These are phyloP conservation scores for Oldenlandia corymbosa DNA, from an alignment of 257 asterid species.

Conservation along the genomic window DNA sequence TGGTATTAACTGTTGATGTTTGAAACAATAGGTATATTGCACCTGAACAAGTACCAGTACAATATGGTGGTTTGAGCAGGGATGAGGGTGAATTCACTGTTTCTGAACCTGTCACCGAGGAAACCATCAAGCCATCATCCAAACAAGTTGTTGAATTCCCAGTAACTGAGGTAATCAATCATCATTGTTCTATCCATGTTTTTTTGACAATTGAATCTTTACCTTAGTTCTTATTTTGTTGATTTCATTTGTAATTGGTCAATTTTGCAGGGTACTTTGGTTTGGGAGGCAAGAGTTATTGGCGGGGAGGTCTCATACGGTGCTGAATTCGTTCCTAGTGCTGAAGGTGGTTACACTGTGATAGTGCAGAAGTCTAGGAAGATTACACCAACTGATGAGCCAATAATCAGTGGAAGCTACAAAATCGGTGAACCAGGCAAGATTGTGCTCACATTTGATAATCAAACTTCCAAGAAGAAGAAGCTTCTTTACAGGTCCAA, in stretches of 20 bases:
- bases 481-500: slow-evolving; percentile 84
- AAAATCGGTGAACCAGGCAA: slow-evolving; percentile 65
- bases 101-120: slow-evolving; percentile 70
- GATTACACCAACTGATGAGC: slow-evolving; percentile 54
- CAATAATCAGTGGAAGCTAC: slow-evolving; percentile 59
- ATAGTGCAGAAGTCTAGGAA: slow-evolving; percentile 72
- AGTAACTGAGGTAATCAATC: slow-evolving; percentile 58
- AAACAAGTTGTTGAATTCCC: slow-evolving; percentile 72
- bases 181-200: no score
- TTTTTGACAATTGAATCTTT: background rate
- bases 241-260: background rate
- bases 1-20: background rate
- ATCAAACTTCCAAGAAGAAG: slow-evolving; percentile 87
- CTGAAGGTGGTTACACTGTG: slow-evolving; percentile 82
- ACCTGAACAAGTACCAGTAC: slow-evolving; percentile 83
- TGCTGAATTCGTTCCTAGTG: slow-evolving; percentile 76
- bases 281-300: slow-evolving; percentile 81
- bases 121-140: slow-evolving; percentile 64
- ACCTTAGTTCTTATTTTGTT: slow-evolving; percentile 2
- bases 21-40: slow-evolving; percentile 63
- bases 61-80: slow-evolving; percentile 88
- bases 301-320: slow-evolving; percentile 86
- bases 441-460: slow-evolving; percentile 74
- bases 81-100: slow-evolving; percentile 64
- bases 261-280: slow-evolving; percentile 49